Conservation (phyloP, 805 yeast genomes). For the Metschnikowia kunwiensis region DNA sequence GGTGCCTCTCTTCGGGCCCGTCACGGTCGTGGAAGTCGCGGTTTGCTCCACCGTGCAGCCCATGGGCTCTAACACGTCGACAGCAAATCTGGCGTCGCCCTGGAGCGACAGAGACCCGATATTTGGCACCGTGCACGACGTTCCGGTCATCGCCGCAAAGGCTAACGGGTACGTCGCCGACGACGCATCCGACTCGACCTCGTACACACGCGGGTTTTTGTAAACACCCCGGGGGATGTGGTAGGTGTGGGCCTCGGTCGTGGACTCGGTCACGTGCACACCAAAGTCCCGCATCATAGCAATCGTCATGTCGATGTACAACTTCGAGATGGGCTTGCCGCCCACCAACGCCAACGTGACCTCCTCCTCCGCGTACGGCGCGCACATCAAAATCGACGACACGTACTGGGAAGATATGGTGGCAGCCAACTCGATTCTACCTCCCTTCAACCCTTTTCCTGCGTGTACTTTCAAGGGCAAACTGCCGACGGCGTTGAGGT, state of each 20-base stretch:
- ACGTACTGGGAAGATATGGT: slow-evolving; percentile 97
- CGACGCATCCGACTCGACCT: slow-evolving; percentile 94
- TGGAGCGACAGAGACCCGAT: slow-evolving; percentile 90
- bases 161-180: slow-evolving; percentile 98
- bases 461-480: slow-evolving; percentile 75
- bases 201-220: slow-evolving; percentile 77
- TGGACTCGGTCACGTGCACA: slow-evolving; percentile 64
- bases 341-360: slow-evolving; percentile 88
- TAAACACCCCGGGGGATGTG: slow-evolving; percentile 85
- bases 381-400: slow-evolving; percentile 93
- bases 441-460: slow-evolving; percentile 77
- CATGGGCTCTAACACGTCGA: slow-evolving; percentile 90
- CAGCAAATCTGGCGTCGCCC: slow-evolving; percentile 96
- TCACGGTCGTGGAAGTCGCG: slow-evolving; percentile 82
- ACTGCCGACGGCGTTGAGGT: slow-evolving; percentile 73
- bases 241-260: slow-evolving; percentile 77
- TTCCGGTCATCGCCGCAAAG: slow-evolving; percentile 93
- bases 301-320: slow-evolving; percentile 96
- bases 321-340: slow-evolving; percentile 94
- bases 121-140: slow-evolving; percentile 89
- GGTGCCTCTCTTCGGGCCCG: slow-evolving; percentile 74
- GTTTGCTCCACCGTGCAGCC: slow-evolving; percentile 88
- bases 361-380: slow-evolving; percentile 89
- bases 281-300: slow-evolving; percentile 94
- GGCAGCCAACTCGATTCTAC: slow-evolving; percentile 89